phyloP scores from a whole-genome alignment of 2,329 filamentous ascomycete species.

The Didymella pinodella region DNA sequence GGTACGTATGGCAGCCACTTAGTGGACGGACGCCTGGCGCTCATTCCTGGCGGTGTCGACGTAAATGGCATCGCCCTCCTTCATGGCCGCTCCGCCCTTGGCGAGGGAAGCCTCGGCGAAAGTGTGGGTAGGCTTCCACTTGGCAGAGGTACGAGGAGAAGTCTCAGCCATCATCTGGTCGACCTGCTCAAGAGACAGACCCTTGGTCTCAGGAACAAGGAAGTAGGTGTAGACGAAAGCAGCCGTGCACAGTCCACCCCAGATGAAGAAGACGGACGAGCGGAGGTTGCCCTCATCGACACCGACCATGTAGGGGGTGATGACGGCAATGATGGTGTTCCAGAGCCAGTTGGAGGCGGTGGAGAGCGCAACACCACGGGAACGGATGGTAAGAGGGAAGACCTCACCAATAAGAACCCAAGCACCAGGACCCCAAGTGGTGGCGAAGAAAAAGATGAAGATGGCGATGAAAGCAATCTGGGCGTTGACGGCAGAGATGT shows the following conservation, averaged over 20 bases:
- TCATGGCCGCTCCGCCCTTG: conserved; percentile 48
- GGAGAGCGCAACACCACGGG: conserved; percentile 55
- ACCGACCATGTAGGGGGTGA: conserved; percentile 69
- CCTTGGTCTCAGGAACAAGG: conserved; percentile 73
- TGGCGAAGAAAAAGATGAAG: conserved; percentile 79
- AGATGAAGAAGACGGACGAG: conserved; percentile 60
- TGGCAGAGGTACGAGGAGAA: conserved; percentile 74
- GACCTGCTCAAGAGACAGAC: conserved; percentile 77
- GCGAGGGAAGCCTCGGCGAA: conserved; percentile 59
- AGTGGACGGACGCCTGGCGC: conserved; percentile 19
- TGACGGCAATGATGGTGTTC: conserved; percentile 52
- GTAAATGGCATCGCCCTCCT: conserved; percentile 15
- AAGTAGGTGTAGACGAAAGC: conserved; percentile 72
- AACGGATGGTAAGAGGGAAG: conserved; percentile 52
- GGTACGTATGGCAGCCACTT: background rate
- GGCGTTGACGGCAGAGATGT: conserved; percentile 28
- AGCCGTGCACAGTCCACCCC: conserved; percentile 56
- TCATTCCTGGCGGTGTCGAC: conserved; percentile 15
- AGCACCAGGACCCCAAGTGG: conserved; percentile 75
- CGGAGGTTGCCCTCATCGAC: conserved; percentile 62
- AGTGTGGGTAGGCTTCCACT: conserved; percentile 74
- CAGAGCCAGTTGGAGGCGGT: conserved; percentile 62
- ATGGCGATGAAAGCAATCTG: conserved; percentile 59
- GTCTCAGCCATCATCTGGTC: conserved; percentile 75
- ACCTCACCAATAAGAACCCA: conserved; percentile 61